Evolutionary conservation across 2,329 filamentous ascomycete genomes (phyloP), one percentile per base, ranked within the genome.

Genomic region (Fusarium sp.): DNA sequence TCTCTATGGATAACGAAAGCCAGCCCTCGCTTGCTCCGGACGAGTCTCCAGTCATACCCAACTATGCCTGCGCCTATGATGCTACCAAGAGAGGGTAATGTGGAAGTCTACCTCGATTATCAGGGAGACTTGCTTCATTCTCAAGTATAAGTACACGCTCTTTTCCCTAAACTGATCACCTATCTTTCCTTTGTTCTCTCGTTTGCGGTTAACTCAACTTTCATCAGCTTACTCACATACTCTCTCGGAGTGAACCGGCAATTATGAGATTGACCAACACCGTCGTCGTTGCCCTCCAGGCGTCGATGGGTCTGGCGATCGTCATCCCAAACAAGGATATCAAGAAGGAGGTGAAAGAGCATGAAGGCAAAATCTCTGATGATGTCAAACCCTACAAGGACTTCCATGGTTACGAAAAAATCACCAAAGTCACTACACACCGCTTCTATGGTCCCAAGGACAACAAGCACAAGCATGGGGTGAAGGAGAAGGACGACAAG

Each of bases 271-370:
- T 67, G 33, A 27, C 42, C 42, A 27, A 27, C n/a, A 56, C 44
- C 17, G 30, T 46, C 26, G 30, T 64, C 50, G 26, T 59, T 58
- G 65, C 64, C 65, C 38, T 67, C n/a, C 63, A 63, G 38, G 63
- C 64, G 27, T 67, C 49, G 63, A 50, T 50, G 18, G 56, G 48
- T 12, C 6, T 67, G 12, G 49, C 37, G 15, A 30, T 45, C 11
- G 41, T 35, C 40, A 15, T 62, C 7, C 33, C 37, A 20, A 35
- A 48, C 17, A 40, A 56, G 12, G 10, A 27, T 18, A 48, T 48
- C 26, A 37, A 60, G 30, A 37, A 57, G 17, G 18, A 23, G 4
- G 6, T 57, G 6, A 15, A 35, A n/a, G 37, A 38, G 10, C 26
- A 41, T 14, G 14, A 32, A 15, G 12, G 23, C 11, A 15, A 23